phyloP scores from a whole-genome alignment of 2,329 filamentous ascomycete species.

The Talaromyces albobiverticillius region DNA sequence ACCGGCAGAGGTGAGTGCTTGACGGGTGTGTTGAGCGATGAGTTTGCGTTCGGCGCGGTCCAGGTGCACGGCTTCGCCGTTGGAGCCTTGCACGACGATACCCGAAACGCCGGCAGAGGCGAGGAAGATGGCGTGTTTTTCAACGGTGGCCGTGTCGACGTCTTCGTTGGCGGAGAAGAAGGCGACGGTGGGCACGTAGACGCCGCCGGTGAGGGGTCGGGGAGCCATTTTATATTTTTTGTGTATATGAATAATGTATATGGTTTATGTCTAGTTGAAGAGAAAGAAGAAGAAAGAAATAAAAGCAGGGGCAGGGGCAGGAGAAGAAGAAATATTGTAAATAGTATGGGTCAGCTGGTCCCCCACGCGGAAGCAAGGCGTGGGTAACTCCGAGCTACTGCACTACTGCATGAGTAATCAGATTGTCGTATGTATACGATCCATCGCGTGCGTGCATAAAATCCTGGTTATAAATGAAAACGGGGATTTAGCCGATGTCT shows the following conservation, averaged over 20 bases:
- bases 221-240: conserved; percentile 8
- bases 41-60: conserved; percentile 66
- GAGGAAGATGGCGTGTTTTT: conserved; percentile 63
- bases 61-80: conserved; percentile 78
- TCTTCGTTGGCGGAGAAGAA: conserved; percentile 66
- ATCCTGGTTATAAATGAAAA: too few relatives aligned
- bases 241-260: not conserved
- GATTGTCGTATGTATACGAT: too few relatives aligned
- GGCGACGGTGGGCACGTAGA: conserved; percentile 72
- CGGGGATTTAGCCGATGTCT: too few relatives aligned
- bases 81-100: conserved; percentile 74
- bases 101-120: conserved; percentile 69
- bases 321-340: not conserved
- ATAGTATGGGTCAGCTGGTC: not conserved
- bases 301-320: not conserved
- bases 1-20: conserved; percentile 65
- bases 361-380: not conserved
- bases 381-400: too few relatives aligned
- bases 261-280: not conserved
- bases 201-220: conserved; percentile 44
- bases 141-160: conserved; percentile 61
- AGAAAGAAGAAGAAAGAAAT: not conserved
- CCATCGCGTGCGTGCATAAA: too few relatives aligned
- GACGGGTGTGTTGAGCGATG: conserved; percentile 67
- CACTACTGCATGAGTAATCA: too few relatives aligned